These are phyloP conservation scores for Quercus phellos DNA, from an alignment of 331 rosid species.

Conservation along the genomic window DNA sequence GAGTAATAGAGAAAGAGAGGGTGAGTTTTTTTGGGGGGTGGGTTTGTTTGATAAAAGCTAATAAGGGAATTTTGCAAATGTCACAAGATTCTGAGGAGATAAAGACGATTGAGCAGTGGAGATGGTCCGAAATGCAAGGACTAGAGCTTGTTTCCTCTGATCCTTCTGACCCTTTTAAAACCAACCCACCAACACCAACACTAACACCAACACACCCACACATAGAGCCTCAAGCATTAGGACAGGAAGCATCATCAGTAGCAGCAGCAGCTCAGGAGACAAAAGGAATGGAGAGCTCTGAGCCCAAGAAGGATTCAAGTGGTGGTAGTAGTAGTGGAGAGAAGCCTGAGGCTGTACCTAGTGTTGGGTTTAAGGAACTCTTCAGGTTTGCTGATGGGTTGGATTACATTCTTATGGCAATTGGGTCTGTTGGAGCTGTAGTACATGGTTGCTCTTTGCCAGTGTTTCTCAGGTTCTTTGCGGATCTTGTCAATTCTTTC, in stretches of 20 bases:
- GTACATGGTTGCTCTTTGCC: slow-evolving; percentile 96
- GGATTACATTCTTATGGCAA: slow-evolving; percentile 73
- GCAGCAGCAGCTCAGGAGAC: slow-evolving; percentile 11
- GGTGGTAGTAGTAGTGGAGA: slow-evolving; percentile 22
- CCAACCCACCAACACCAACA: slow-evolving; percentile 30
- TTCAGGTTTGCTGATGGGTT: slow-evolving; percentile 91
- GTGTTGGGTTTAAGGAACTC: slow-evolving; percentile 61
- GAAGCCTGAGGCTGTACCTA: slow-evolving; percentile 46
- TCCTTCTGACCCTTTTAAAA: slow-evolving; percentile 34
- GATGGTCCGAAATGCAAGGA: slow-evolving; percentile 98
- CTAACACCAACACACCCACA: neutral
- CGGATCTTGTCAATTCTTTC: slow-evolving; percentile 95
- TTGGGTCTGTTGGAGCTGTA: slow-evolving; percentile 84
- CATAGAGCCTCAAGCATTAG: slow-evolving; percentile 6
- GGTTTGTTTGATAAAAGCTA: slow-evolving; percentile 43
- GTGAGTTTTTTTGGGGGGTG: slow-evolving; percentile 11
- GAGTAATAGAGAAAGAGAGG: slow-evolving; percentile 13
- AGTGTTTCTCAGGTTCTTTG: slow-evolving; percentile 86
- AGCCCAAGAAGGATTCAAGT: slow-evolving; percentile 34
- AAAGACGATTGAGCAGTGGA: slow-evolving; percentile 84
- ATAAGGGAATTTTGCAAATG: slow-evolving; percentile 54
- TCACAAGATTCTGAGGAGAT: slow-evolving; percentile 79
- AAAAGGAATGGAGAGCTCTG: slow-evolving; percentile 43
- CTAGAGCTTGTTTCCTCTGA: slow-evolving; percentile 56
- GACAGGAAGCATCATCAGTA: slow-evolving; percentile 8